Conservation (phyloP, 192 early-diverging fungal species). For the Backusella sp. region DNA sequence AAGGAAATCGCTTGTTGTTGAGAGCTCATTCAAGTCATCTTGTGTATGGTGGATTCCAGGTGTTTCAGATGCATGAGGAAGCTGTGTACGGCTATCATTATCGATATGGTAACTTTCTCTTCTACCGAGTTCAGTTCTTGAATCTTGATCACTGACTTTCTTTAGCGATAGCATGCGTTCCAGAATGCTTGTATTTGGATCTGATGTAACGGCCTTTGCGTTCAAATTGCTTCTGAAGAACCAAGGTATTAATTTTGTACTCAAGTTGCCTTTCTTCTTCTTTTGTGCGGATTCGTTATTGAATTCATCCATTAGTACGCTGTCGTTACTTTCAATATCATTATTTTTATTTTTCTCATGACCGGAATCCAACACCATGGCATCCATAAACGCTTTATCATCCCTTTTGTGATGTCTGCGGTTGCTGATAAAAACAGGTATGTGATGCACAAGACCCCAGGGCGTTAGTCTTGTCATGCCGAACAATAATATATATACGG, state of each 20-base stretch:
- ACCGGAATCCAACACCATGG: not conserved
- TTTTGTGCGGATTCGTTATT: not conserved
- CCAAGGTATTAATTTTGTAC: not conserved
- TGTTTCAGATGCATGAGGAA: not conserved
- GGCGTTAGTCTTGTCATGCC: conserved; percentile 28
- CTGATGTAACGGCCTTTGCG: not conserved
- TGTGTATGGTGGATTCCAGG: not conserved
- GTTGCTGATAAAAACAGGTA: conserved; percentile 19
- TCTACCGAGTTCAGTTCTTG: not conserved
- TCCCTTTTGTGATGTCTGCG: not conserved
- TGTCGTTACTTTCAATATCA: not conserved
- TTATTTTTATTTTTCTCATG: not conserved
- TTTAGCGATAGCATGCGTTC: not conserved
- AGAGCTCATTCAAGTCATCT: not conserved
- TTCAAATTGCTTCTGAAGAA: conserved; percentile 12
- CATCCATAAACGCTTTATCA: not conserved
- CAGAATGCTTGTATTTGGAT: not conserved
- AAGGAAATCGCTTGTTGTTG: not conserved
- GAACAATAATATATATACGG: conserved; percentile 26
- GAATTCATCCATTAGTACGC: not conserved
- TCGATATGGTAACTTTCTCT: not conserved
- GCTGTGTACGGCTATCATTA: not conserved
- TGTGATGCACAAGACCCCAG: conserved; percentile 27
- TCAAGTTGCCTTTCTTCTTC: not conserved
- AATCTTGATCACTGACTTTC: not conserved